phyloP scores from a whole-genome alignment of 2,329 filamentous ascomycete species.

The Hypoxylon sp. region DNA sequence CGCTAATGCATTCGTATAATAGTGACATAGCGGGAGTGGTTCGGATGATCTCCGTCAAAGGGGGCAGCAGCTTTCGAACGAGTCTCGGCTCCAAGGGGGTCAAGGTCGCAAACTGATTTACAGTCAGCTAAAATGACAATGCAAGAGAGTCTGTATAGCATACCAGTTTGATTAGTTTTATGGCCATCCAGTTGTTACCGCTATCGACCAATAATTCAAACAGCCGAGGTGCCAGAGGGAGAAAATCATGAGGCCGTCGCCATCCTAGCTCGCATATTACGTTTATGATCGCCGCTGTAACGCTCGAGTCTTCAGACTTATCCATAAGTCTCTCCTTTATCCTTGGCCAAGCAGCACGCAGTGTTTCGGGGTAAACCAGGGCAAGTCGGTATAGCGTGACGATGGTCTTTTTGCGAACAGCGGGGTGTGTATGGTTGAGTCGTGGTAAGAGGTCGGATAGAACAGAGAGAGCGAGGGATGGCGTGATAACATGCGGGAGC shows the following conservation, averaged over 20 bases:
- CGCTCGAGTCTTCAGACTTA: conserved; percentile 86
- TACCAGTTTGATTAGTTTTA: conserved; percentile 97
- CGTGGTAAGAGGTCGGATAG: conserved; percentile 87
- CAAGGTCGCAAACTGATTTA: conserved; percentile 82
- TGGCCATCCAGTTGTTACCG: conserved; percentile 99
- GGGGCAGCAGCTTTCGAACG: conserved; percentile 88
- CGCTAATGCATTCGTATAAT: conserved; percentile 97
- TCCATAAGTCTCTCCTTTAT: conserved; percentile 95
- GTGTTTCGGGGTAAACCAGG: conserved; percentile 93
- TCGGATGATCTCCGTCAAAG: conserved; percentile 89
- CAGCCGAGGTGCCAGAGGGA: conserved; percentile 87
- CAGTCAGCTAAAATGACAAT: conserved; percentile 37
- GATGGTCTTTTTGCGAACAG: conserved; percentile 93
- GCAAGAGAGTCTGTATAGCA: conserved; percentile 41
- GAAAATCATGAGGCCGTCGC: conserved; percentile 91
- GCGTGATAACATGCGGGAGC: conserved; percentile 93
- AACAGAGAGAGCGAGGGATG: conserved; percentile 88
- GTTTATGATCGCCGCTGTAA: conserved; percentile 95
- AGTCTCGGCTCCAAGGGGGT: conserved; percentile 92
- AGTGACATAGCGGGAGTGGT: conserved; percentile 98
- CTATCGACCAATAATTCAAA: conserved; percentile 93
- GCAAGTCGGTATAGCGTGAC: conserved; percentile 93
- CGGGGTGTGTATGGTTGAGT: conserved; percentile 83
- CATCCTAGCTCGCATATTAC: conserved; percentile 96
- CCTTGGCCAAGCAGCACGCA: conserved; percentile 94